Evolutionary conservation across 1,284 basidiomycete species (phyloP).

Genomic region (Meripilus lineatus): DNA sequence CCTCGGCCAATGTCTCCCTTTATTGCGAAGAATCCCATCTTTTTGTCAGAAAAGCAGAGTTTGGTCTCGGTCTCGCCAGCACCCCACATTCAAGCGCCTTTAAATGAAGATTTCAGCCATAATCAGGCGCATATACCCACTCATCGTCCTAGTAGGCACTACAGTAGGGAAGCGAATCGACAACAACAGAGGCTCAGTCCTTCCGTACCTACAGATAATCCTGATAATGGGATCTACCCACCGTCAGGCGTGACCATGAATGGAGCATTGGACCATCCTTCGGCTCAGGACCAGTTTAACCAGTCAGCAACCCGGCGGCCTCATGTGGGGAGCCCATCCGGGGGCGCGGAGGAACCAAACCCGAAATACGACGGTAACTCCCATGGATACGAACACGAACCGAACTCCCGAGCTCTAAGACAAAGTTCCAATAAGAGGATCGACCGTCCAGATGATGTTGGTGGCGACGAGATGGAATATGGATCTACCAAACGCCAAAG

Average conservation of each 20-base stretch:
- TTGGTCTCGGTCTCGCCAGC: slow-evolving; percentile 10
- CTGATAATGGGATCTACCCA: background rate
- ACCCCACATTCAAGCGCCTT: slow-evolving; percentile 10
- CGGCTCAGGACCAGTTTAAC: background rate
- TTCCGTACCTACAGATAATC: background rate
- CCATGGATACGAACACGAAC: no score
- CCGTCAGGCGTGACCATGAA: background rate
- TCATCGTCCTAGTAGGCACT: slow-evolving; percentile 8
- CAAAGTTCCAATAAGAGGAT: no score
- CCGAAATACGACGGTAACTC: no score
- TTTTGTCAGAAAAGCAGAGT: background rate
- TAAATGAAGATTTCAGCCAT: slow-evolving; percentile 16
- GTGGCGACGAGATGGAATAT: no score
- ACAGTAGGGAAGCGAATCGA: no score
- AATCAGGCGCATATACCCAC: slow-evolving; percentile 27
- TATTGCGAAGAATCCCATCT: background rate
- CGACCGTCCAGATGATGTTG: no score
- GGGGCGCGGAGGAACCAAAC: no score
- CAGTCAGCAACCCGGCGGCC: background rate
- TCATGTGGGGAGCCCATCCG: no score
- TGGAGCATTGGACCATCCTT: background rate
- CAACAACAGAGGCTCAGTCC: background rate
- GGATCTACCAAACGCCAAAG: no score
- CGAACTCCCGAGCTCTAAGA: no score
- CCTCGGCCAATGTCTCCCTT: slow-evolving; percentile 6